Conservation (phyloP, 768 basidiomycete species). For the Chalciporus chontae region DNA sequence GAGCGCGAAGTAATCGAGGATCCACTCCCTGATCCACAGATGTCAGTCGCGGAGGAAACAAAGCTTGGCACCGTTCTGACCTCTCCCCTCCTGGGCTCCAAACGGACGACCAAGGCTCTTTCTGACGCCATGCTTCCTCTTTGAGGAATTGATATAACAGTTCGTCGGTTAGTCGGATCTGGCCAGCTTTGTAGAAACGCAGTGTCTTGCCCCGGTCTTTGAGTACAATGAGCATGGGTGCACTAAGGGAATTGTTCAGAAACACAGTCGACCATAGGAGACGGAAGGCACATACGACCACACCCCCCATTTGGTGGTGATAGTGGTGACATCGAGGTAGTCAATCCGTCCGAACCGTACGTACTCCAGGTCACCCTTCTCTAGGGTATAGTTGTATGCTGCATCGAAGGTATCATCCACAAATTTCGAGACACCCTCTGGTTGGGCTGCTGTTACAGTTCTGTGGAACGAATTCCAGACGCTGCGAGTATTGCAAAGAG, state of each 20-base stretch:
- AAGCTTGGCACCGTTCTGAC: constrained; percentile 34
- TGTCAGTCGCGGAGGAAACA: constrained; percentile 8
- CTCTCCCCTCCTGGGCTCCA: constrained; percentile 77
- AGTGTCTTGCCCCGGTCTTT: constrained; percentile 71
- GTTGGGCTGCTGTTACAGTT: constrained; percentile 53
- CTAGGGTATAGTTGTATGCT: constrained; percentile 60
- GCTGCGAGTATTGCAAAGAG: background rate
- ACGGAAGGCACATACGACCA: constrained; percentile 61
- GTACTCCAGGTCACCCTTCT: constrained; percentile 60
- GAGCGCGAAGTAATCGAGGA: constrained; percentile 58
- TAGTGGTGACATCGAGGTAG: constrained; percentile 76
- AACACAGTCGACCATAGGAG: background rate
- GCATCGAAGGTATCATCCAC: constrained; percentile 74
- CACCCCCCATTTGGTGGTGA: constrained; percentile 83
- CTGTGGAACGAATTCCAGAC: constrained; percentile 31
- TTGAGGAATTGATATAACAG: constrained; percentile 63
- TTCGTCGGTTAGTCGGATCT: constrained; percentile 57
- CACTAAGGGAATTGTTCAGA: constrained; percentile 41
- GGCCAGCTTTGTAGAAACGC: constrained; percentile 72
- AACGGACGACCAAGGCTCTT: constrained; percentile 63
- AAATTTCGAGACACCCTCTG: constrained; percentile 64
- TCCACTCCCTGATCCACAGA: constrained; percentile 50
- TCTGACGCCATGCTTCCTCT: constrained; percentile 57
- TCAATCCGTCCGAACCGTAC: constrained; percentile 85
- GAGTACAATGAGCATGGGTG: constrained; percentile 69